phyloP scores from a whole-genome alignment of 2,329 filamentous ascomycete genomes.

The Pseudogymnoascus sp. region DNA sequence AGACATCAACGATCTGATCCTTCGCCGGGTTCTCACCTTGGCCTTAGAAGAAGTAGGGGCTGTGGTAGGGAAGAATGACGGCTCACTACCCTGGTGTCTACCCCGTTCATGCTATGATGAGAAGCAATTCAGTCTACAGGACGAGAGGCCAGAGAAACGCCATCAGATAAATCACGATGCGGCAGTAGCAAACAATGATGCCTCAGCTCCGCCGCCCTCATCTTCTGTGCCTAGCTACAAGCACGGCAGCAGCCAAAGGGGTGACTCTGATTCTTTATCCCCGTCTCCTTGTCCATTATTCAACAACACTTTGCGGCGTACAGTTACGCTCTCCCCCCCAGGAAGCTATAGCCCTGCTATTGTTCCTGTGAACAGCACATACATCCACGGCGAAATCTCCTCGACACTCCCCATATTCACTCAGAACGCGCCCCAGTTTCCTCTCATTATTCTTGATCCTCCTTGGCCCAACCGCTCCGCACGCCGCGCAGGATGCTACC shows the following conservation, averaged over 20 bases:
- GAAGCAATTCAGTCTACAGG: not conserved
- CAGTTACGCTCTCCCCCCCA: not conserved
- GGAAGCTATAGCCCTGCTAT: slow-evolving; percentile 13
- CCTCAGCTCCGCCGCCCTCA: not conserved
- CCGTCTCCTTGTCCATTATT: not conserved
- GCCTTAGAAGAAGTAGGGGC: slow-evolving; percentile 19
- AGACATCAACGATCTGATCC: slow-evolving; percentile 21
- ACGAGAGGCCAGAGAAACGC: not conserved
- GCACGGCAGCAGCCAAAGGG: not conserved
- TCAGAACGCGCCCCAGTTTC: slow-evolving; percentile 44
- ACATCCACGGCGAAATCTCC: slow-evolving; percentile 42
- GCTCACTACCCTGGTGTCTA: not conserved
- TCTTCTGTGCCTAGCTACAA: not conserved
- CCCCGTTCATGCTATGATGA: not conserved
- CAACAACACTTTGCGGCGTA: not conserved
- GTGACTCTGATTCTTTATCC: not conserved
- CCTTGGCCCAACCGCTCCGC: slow-evolving; percentile 77
- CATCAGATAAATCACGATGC: not conserved
- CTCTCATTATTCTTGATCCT: slow-evolving; percentile 65
- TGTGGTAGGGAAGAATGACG: not conserved
- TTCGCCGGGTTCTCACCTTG: slow-evolving; percentile 22
- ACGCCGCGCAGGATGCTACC: slow-evolving; percentile 48
- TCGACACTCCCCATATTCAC: slow-evolving; percentile 35
- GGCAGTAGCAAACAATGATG: not conserved
- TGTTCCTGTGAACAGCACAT: slow-evolving; percentile 36